Percentiles rank a stretch among this genome's conserved stretches.
Evolutionary conservation across 257 asterid genomes (phyloP).

Genomic region (Scutellaria galericulata): DNA sequence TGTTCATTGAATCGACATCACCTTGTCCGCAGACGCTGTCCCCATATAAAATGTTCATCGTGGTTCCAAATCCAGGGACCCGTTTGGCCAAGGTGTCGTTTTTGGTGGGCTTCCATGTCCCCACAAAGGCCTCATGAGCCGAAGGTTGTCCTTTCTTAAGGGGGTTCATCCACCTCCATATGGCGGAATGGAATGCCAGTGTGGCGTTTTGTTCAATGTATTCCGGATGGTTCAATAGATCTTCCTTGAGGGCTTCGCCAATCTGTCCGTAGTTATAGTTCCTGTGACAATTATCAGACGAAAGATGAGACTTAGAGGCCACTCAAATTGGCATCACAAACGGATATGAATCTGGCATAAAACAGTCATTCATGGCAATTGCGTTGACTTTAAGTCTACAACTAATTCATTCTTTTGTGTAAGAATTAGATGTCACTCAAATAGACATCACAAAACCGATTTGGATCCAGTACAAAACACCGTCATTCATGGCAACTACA

Average conservation of each 20-base stretch:
- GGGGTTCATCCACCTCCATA: slow-evolving; percentile 83
- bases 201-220: slow-evolving; percentile 94
- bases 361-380: too few species aligned
- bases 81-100: slow-evolving; percentile 83
- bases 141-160: slow-evolving; percentile 77
- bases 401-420: too few species aligned
- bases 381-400: too few species aligned
- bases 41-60: slow-evolving; percentile 84
- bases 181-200: slow-evolving; percentile 83
- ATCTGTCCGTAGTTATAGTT: slow-evolving; percentile 67
- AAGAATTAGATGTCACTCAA: not conserved
- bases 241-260: slow-evolving; percentile 73
- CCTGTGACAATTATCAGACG: slow-evolving; percentile 47
- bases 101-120: slow-evolving; percentile 84
- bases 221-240: slow-evolving; percentile 87
- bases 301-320: not conserved
- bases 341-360: too few species aligned
- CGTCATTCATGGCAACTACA: too few species aligned
- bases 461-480: too few species aligned
- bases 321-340: not conserved
- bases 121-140: slow-evolving; percentile 73
- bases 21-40: slow-evolving; percentile 81
- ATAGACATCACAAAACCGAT: not conserved
- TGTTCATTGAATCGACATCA: slow-evolving; percentile 74
- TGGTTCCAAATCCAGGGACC: slow-evolving; percentile 77